A percentile compares a stretch with the other conserved stretches of the same genome.
Conservation (phyloP, 768 basidiomycete species). For the Kwoniella shandongensis region DNA sequence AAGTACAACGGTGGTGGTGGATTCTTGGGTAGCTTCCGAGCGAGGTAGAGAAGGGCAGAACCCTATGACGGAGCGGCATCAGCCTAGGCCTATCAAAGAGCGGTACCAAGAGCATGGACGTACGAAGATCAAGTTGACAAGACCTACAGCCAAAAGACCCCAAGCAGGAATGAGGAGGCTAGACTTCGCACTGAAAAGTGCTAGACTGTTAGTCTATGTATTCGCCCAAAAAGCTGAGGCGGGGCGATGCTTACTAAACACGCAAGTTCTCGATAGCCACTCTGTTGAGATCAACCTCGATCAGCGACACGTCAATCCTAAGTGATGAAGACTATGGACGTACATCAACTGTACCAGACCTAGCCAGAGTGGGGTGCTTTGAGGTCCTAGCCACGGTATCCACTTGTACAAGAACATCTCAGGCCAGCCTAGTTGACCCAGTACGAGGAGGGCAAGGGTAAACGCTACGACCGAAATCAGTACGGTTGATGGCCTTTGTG, state of each 20-base stretch:
- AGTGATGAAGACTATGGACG: slow-evolving; percentile 1
- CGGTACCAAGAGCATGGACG: too few relatives aligned
- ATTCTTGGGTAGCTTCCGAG: slow-evolving; percentile 26
- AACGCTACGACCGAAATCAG: too few relatives aligned
- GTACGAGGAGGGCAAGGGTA: slow-evolving; percentile 9
- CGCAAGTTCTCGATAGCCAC: slow-evolving; percentile 31
- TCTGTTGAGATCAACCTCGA: slow-evolving; percentile 7
- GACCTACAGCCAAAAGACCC: slow-evolving; percentile 27
- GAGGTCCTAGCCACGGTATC: slow-evolving; percentile 36
- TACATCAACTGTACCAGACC: slow-evolving; percentile 35
- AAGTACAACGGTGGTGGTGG: slow-evolving; percentile 39
- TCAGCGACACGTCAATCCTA: neutral
- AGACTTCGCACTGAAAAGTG: slow-evolving; percentile 15
- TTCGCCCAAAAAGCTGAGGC: neutral
- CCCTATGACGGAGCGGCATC: slow-evolving; percentile 18
- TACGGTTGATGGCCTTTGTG: too few relatives aligned
- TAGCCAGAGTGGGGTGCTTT: slow-evolving; percentile 33
- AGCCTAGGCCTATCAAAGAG: neutral
- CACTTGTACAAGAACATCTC: slow-evolving; percentile 32
- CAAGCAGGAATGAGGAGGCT: slow-evolving; percentile 28
- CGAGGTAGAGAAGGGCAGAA: slow-evolving; percentile 18
- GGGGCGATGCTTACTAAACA: slow-evolving; percentile 24
- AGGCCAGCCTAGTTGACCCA: slow-evolving; percentile 34
- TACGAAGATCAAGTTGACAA: slow-evolving; percentile 27
- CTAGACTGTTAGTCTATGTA: neutral